A percentile compares a stretch with the other conserved stretches of the same genome.
Conservation (phyloP, 2,329 filamentous ascomycete species). For the Aspergillus quadrilineatus region DNA sequence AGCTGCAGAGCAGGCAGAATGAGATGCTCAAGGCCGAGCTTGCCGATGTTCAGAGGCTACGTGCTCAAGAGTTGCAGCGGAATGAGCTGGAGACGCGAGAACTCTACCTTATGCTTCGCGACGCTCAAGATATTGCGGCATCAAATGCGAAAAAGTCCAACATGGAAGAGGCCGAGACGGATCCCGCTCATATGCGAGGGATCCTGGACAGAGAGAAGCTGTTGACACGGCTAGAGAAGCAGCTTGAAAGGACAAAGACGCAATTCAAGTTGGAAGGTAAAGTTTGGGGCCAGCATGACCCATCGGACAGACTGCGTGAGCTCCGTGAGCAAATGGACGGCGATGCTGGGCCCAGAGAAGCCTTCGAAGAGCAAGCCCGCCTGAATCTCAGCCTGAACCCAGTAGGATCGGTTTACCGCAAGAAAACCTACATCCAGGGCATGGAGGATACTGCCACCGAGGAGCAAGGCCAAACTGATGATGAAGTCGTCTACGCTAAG, state of each 20-base stretch:
- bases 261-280: constrained; percentile 96
- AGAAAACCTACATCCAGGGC: constrained; percentile 43
- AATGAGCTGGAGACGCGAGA: constrained; percentile 96
- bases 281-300: constrained; percentile 81
- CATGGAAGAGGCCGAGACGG: constrained; percentile 62
- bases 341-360: constrained; percentile 50
- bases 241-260: constrained; percentile 94
- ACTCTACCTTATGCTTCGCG: constrained; percentile 94
- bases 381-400: constrained; percentile 69
- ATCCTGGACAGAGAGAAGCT: constrained; percentile 90
- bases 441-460: constrained; percentile 38
- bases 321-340: constrained; percentile 93
- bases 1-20: constrained; percentile 80
- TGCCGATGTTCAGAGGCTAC: constrained; percentile 78
- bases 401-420: constrained; percentile 69
- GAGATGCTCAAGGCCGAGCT: constrained; percentile 88
- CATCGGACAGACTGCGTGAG: constrained; percentile 87
- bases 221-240: constrained; percentile 91
- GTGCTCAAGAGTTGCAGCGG: constrained; percentile 86
- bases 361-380: constrained; percentile 56
- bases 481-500: constrained; percentile 70
- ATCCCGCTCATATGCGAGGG: constrained; percentile 78
- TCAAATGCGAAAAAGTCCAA: constrained; percentile 70
- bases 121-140: constrained; percentile 93
- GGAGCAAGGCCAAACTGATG: constrained; percentile 44